Conservation (phyloP, 345 rosid genomes). For the Pistacia integerrima region DNA sequence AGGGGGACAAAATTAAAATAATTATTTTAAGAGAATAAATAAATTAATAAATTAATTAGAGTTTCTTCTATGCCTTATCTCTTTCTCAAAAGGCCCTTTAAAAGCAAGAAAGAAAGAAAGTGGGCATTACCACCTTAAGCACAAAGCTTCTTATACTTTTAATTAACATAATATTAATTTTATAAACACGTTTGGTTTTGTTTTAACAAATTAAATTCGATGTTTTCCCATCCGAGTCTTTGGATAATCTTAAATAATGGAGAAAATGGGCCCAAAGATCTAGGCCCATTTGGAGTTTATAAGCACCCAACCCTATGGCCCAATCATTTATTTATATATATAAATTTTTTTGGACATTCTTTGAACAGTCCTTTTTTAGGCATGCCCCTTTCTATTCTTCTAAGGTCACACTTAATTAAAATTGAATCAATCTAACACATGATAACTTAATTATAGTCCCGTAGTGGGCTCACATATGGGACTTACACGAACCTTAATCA, state of each 20-base stretch:
- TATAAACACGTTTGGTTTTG: background rate
- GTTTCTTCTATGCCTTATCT: slow-evolving; percentile 18
- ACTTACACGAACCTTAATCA: too few species aligned
- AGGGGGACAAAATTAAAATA: background rate
- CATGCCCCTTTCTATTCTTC: slow-evolving; percentile 2
- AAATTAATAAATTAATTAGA: slow-evolving; percentile 1
- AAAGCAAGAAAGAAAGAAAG: slow-evolving; percentile 21
- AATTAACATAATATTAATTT: background rate
- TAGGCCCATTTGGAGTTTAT: slow-evolving; percentile 18
- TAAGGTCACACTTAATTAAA: background rate
- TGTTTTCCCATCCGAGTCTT: too few species aligned
- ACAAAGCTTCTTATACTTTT: background rate
- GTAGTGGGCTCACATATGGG: too few species aligned
- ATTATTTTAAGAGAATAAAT: background rate
- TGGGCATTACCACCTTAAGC: background rate
- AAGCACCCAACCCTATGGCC: background rate
- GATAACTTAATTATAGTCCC: too few species aligned
- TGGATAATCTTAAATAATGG: slow-evolving; percentile 14
- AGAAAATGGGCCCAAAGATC: slow-evolving; percentile 37
- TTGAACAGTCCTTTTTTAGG: background rate
- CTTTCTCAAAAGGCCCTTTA: slow-evolving; percentile 16
- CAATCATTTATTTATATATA: background rate
- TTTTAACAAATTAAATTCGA: background rate
- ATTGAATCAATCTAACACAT: background rate
- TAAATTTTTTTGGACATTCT: background rate